Evolutionary conservation across 1,139 yeast genomes (phyloP).

Genomic region (Suhomyces bribrorum): DNA sequence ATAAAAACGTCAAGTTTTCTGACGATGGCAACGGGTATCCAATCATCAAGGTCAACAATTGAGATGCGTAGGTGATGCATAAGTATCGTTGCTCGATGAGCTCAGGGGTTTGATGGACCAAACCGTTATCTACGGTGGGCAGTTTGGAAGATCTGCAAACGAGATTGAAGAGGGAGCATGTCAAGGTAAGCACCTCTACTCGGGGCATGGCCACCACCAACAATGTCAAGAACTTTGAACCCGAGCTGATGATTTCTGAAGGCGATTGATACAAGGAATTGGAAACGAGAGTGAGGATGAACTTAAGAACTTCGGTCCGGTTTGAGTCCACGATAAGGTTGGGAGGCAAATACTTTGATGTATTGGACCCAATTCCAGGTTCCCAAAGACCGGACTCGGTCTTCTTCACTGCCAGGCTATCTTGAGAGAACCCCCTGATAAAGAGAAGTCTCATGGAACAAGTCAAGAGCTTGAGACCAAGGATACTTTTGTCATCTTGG

Average conservation of each 20-base stretch:
- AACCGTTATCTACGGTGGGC: constrained; percentile 38
- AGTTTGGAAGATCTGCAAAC: constrained; percentile 42
- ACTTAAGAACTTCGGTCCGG: constrained; percentile 64
- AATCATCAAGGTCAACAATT: constrained; percentile 61
- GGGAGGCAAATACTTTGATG: constrained; percentile 44
- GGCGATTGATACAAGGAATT: constrained; percentile 57
- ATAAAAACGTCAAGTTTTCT: constrained; percentile 47
- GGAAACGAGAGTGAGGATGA: constrained; percentile 65
- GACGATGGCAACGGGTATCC: constrained; percentile 62
- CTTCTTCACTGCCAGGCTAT: constrained; percentile 13
- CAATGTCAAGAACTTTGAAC: constrained; percentile 60
- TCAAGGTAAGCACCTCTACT: constrained; percentile 50
- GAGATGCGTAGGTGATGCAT: constrained; percentile 59
- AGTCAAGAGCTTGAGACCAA: constrained; percentile 19
- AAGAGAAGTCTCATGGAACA: constrained; percentile 43
- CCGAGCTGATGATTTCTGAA: constrained; percentile 45
- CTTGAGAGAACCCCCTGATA: constrained; percentile 59
- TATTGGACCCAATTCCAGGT: constrained; percentile 64
- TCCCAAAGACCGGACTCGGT: constrained; percentile 56
- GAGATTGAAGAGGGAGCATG: constrained; percentile 70
- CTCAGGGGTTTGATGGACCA: constrained; percentile 23
- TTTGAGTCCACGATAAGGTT: constrained; percentile 59
- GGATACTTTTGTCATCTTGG: constrained; percentile 23
- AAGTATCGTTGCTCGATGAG: constrained; percentile 52
- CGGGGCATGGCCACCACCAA: constrained; percentile 56